Evolutionary conservation across 2,329 filamentous ascomycete genomes (phyloP), one percentile per base, ranked within the genome.

Genomic region (Hymenoscyphus infarciens): DNA sequence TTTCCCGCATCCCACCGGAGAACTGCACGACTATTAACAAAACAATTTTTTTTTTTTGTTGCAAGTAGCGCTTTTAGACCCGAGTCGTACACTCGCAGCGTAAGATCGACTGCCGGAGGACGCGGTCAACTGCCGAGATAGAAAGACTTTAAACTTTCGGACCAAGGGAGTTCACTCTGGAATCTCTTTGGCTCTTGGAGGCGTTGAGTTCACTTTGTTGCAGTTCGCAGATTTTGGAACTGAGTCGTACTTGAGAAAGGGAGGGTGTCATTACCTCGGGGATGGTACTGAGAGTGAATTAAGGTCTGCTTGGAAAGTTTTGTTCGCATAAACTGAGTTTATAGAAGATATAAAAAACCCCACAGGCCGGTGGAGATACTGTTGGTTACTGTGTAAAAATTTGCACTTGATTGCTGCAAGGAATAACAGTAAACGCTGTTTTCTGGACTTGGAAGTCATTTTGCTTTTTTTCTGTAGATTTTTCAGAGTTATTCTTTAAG

Each of bases 341-440:
- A 4, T 27, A 27, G 25, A 27, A 27, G 25, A 27, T 27, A 27
- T 27, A 27, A 27, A 27, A 27, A 27, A 27, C 7, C 7, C 29
- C 1, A 31, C 29, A 31, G 5, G 29, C 2, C 4, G 7, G 29
- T 31, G 29, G 29, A 31, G 29, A 31, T 31, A 31, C 5, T 6
- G 29, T 31, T 31, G 29, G 7, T 31, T 31, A 6, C 29, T 31
- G 7, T 31, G 7, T 31, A 31, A 1, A 1, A 1, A 1, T 31
- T 31, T 31, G 4, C 7, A 6, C 1, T 31, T 31, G 5, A 31
- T 31, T 31, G 5, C 29, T 31, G 5, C 29, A 8, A 31, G 7
- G 29, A 8, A 31, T 8, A 31, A 27, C 7, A 8, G 7, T 31
- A 5, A 8, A 31, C 7, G 29, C 29, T 31, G 68, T 64, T 68